These are phyloP conservation scores for sweet orange (Citrus sinensis) DNA, from an alignment of 345 rosid species.

Conservation along the genomic window DVS_A1.0 CM039165.1:14167001-14167500, in stretches of 20 bases:
- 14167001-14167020: too few species aligned
- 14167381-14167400: neutral
- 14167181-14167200: neutral
- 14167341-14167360: too few species aligned
- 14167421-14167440: neutral
- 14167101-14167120: neutral
- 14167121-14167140: neutral
- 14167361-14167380: neutral
- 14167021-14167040: too few species aligned
- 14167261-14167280: too few species aligned
- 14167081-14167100: too few species aligned
- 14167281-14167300: too few species aligned
- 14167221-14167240: neutral
- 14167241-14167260: too few species aligned
- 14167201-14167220: neutral
- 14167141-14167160: neutral
- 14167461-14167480: constrained; percentile 12
- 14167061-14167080: too few species aligned
- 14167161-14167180: neutral
- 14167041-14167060: too few species aligned
- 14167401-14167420: constrained; percentile 25
- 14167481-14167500: constrained; percentile 20
- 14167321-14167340: too few species aligned
- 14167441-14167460: constrained; percentile 2
- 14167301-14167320: too few species aligned